phyloP scores from a whole-genome alignment of 2,329 filamentous ascomycete species.

The Onygena corvina region DNA sequence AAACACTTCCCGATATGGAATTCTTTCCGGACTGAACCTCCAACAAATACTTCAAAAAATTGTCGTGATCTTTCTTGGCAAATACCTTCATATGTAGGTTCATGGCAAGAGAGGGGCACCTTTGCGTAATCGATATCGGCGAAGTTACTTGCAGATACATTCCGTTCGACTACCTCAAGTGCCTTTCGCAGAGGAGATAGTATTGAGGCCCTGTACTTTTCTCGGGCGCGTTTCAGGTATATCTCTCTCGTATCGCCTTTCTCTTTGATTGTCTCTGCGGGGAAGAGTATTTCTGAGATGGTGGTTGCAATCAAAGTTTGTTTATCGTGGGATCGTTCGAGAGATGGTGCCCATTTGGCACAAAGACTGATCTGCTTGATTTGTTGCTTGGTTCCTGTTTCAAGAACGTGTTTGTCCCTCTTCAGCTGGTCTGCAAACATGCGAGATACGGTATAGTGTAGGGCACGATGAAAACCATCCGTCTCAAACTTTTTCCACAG shows the following conservation, averaged over 20 bases:
- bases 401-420: conserved; percentile 35
- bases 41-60: conserved; percentile 41
- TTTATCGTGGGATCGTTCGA: conserved; percentile 45
- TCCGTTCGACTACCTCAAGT: conserved; percentile 38
- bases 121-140: conserved; percentile 46
- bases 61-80: conserved; percentile 38
- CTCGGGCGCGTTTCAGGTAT: conserved; percentile 44
- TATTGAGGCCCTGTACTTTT: conserved; percentile 41
- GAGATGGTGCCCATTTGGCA: conserved; percentile 49
- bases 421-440: conserved; percentile 47
- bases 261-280: conserved; percentile 30
- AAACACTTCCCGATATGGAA: conserved; percentile 44
- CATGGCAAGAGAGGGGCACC: conserved; percentile 48
- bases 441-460: conserved; percentile 44
- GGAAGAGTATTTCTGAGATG: conserved; percentile 44
- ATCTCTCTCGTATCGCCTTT: conserved; percentile 33
- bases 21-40: conserved; percentile 39
- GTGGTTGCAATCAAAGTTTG: conserved; percentile 46
- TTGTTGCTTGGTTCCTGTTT: conserved; percentile 30
- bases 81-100: conserved; percentile 41
- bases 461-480: conserved; percentile 39
- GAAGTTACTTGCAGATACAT: conserved; percentile 43
- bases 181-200: conserved; percentile 42
- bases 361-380: conserved; percentile 43
- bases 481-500: conserved; percentile 34